Percentiles rank a stretch among this genome's conserved stretches.
Evolutionary conservation across 2,329 filamentous ascomycete species (phyloP).

Genomic region (Fonsecaea pedrosoi): DNA sequence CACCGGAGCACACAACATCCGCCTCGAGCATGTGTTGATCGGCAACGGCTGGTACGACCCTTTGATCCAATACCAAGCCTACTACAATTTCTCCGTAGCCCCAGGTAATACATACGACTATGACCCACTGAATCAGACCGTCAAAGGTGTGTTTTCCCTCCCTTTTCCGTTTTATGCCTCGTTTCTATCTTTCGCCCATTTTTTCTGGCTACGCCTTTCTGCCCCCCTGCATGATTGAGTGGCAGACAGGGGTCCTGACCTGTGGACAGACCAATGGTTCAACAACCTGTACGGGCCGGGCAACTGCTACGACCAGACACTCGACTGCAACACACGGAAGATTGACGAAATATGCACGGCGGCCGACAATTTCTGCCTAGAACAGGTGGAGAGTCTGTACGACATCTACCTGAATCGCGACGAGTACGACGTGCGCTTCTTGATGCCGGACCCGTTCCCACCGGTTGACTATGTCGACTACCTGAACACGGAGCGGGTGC

Average conservation of each 20-base stretch:
- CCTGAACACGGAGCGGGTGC: constrained; percentile 56
- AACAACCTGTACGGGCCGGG: constrained; percentile 67
- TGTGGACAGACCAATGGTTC: constrained; percentile 55
- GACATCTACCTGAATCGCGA: constrained; percentile 61
- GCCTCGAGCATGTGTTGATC: constrained; percentile 46
- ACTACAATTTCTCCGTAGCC: constrained; percentile 48
- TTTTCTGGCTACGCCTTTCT: background rate
- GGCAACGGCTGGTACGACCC: constrained; percentile 51
- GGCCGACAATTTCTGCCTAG: constrained; percentile 63
- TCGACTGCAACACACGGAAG: constrained; percentile 61
- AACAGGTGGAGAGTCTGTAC: constrained; percentile 60
- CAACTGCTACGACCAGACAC: constrained; percentile 66
- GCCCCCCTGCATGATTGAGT: no score
- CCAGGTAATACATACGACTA: constrained; percentile 49
- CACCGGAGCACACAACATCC: constrained; percentile 38
- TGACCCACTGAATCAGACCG: constrained; percentile 39
- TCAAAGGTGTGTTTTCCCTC: constrained; percentile 45
- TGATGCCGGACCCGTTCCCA: constrained; percentile 46
- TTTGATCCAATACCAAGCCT: constrained; percentile 48
- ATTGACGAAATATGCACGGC: constrained; percentile 55
- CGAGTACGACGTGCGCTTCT: constrained; percentile 56
- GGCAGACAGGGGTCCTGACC: no score
- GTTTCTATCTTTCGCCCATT: no score
- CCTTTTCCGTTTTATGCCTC: background rate
- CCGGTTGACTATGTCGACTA: constrained; percentile 58